phyloP scores from a whole-genome alignment of 352 stramenopile genomes.

The Thalassiosira ordinaria region DNA sequence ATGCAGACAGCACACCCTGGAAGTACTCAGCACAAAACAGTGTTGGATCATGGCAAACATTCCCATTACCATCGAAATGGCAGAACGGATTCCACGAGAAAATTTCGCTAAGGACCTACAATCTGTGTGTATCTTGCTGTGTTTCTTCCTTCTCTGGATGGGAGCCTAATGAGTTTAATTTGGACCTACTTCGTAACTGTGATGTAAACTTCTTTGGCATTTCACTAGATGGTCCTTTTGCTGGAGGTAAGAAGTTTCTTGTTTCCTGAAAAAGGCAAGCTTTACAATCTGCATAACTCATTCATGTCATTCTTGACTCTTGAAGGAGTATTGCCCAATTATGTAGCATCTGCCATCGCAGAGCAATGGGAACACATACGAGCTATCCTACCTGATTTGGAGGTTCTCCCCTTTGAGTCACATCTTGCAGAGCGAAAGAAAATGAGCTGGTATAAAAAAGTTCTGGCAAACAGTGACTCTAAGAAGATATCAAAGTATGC shows the following conservation, averaged over 20 bases:
- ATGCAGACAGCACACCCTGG: slow-evolving; percentile 19
- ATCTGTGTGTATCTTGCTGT: slow-evolving; percentile 78
- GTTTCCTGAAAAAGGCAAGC: background rate
- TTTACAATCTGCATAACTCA: background rate
- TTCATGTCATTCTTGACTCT: too few species aligned
- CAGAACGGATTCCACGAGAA: slow-evolving; percentile 57
- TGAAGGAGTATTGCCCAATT: slow-evolving; percentile 43
- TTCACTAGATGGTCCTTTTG: slow-evolving; percentile 51
- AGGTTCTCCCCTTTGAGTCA: slow-evolving; percentile 45
- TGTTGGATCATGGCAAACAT: slow-evolving; percentile 38
- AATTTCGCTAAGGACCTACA: slow-evolving; percentile 71
- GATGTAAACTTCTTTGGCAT: slow-evolving; percentile 76
- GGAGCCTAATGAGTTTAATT: slow-evolving; percentile 74
- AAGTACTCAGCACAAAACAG: background rate
- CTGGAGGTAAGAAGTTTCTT: slow-evolving; percentile 44
- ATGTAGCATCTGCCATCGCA: slow-evolving; percentile 38
- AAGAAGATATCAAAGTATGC: slow-evolving; percentile 60
- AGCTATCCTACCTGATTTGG: slow-evolving; percentile 54
- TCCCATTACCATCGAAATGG: slow-evolving; percentile 70
- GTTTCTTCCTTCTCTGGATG: slow-evolving; percentile 83
- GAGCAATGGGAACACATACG: slow-evolving; percentile 66
- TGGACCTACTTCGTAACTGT: slow-evolving; percentile 60
- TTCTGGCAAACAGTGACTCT: slow-evolving; percentile 51
- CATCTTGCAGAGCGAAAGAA: slow-evolving; percentile 50
- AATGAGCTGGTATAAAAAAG: slow-evolving; percentile 65